Percentiles rank a stretch among this genome's conserved stretches.
phyloP scores from a whole-genome alignment of 352 stramenopile species.

The Paralagenidium karlingii region DNA sequence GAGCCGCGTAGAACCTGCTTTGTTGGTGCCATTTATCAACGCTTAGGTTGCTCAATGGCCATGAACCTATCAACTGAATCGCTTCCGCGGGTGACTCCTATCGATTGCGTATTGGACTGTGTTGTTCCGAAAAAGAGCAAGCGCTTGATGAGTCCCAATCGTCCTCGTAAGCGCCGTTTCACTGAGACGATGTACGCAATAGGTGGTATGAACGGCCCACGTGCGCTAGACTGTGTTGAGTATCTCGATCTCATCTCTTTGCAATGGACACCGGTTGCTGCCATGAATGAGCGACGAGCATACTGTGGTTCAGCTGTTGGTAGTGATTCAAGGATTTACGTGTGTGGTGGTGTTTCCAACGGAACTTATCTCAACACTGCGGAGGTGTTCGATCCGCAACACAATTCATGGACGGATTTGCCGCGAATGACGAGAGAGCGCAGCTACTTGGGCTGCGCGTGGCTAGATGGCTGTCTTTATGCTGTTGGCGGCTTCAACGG shows the following conservation, averaged over 20 bases:
- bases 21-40: no score
- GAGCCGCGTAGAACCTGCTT: no score
- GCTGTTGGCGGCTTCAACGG: conserved; percentile 61
- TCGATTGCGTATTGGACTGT: no score
- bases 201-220: conserved; percentile 51
- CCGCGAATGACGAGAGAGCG: conserved; percentile 37
- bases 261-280: conserved; percentile 34
- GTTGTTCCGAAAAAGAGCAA: no score
- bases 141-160: no score
- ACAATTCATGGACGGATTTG: conserved; percentile 30
- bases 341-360: conserved; percentile 46
- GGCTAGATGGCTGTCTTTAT: conserved; percentile 40
- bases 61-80: no score
- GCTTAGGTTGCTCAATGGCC: no score
- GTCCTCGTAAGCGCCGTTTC: no score
- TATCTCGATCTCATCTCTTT: conserved; percentile 50
- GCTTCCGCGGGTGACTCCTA: no score
- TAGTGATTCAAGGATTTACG: conserved; percentile 28
- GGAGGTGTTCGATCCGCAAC: conserved; percentile 38
- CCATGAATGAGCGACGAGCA: conserved; percentile 39
- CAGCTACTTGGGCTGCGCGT: conserved; percentile 45
- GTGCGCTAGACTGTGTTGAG: conserved; percentile 38
- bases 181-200: conserved; percentile 55
- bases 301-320: conserved; percentile 47
- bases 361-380: conserved; percentile 41